phyloP scores from a whole-genome alignment of 2,329 filamentous ascomycete genomes.

The Ascochyta koolunga region DNA sequence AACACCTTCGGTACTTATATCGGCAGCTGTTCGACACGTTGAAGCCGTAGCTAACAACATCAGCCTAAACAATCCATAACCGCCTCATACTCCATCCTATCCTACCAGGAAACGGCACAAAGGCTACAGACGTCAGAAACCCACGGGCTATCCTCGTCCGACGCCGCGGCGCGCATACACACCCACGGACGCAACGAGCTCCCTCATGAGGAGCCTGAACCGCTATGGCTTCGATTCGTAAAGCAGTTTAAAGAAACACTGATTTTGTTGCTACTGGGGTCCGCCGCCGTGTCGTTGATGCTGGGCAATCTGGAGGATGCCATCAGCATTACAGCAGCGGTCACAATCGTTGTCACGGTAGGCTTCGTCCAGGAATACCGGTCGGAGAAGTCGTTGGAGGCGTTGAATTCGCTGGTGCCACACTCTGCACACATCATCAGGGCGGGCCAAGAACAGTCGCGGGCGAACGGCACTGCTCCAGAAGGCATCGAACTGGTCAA shows the following conservation, averaged over 20 bases:
- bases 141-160: slow-evolving; percentile 78
- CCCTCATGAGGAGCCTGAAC: slow-evolving; percentile 90
- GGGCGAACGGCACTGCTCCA: slow-evolving; percentile 31
- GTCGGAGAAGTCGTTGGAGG: slow-evolving; percentile 96
- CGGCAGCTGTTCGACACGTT: neutral
- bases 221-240: slow-evolving; percentile 90
- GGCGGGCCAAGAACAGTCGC: slow-evolving; percentile 33
- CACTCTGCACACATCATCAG: slow-evolving; percentile 96
- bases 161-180: slow-evolving; percentile 79
- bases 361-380: slow-evolving; percentile 97
- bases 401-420: slow-evolving; percentile 89
- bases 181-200: slow-evolving; percentile 92
- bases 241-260: slow-evolving; percentile 97
- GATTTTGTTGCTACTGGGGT: slow-evolving; percentile 88
- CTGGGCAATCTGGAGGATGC: slow-evolving; percentile 96
- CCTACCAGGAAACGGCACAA: slow-evolving; percentile 77
- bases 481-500: slow-evolving; percentile 56
- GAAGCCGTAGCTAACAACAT: slow-evolving; percentile 13
- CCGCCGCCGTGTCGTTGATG: slow-evolving; percentile 84
- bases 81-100: slow-evolving; percentile 67
- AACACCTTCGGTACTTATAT: slow-evolving; percentile 35
- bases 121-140: slow-evolving; percentile 82
- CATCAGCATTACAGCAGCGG: slow-evolving; percentile 91
- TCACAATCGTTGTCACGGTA: slow-evolving; percentile 95
- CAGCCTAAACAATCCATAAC: slow-evolving; percentile 48